These are phyloP conservation scores for Vitis rotundifolia DNA, from an alignment of 164 flowering plant genomes.

Conservation along the genomic window DNA sequence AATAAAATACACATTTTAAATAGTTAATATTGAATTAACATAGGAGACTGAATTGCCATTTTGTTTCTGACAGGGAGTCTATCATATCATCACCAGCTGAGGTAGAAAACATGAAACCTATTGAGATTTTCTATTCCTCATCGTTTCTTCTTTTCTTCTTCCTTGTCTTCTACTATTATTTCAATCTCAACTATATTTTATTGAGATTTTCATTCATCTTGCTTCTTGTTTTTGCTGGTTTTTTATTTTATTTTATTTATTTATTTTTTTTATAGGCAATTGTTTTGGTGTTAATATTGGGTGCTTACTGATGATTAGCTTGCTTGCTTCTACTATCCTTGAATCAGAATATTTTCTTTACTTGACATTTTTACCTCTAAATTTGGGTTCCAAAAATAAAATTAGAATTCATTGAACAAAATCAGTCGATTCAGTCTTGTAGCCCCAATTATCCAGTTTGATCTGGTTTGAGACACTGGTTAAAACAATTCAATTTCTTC, in stretches of 20 bases:
- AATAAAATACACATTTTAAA: background rate
- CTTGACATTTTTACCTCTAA: too few species aligned
- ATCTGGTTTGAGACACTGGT: too few species aligned
- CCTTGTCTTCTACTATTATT: background rate
- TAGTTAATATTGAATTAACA: too few species aligned
- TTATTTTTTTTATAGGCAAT: background rate
- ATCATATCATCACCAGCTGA: slow-evolving; percentile 49
- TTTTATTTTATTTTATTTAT: background rate
- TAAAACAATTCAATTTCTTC: too few species aligned
- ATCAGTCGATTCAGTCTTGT: too few species aligned
- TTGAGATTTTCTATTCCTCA: background rate
- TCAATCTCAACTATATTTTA: background rate
- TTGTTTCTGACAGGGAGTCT: slow-evolving; percentile 50
- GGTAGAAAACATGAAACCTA: slow-evolving; percentile 27
- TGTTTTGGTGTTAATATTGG: background rate
- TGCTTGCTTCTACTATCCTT: too few species aligned
- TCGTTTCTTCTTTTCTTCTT: background rate
- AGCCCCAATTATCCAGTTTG: too few species aligned
- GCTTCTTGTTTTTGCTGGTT: background rate
- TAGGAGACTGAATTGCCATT: slow-evolving; percentile 44
- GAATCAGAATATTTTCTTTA: too few species aligned
- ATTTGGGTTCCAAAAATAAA: too few species aligned
- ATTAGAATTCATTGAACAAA: too few species aligned
- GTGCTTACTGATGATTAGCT: too few species aligned
- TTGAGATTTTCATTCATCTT: background rate